Base-by-base conservation (phyloP, 345 rosid genomes). In the Eucalyptus erythrocorys region DNA sequence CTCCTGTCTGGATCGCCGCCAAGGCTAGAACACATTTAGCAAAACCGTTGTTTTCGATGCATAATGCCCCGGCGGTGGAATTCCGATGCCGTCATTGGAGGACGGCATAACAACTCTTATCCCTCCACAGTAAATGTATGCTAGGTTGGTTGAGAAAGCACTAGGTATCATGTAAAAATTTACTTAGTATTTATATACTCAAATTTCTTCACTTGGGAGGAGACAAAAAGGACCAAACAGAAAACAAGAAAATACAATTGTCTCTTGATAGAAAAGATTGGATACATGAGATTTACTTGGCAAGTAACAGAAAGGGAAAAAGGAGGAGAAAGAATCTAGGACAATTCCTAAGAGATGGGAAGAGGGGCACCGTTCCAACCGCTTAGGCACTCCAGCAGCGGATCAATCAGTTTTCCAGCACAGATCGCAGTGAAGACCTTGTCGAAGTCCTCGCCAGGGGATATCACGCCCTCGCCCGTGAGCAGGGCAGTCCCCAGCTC, bases 371-470 rank as follows among this genome's bases (percentile, higher is more conserved):
- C 92, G 34, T 90, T 86, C 92, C 92, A 91, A 3, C 86, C 91
- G 66, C 86, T 86, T 43, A 91, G 87, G 88, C 90, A 90, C 42
- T 90, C 91, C 86, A 91, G 85, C 79, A 91, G 68, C 17, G 91
- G 92, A 51, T 91, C 92, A 11, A 90, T 87, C 57, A 91, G 42
- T 68, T 87, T 89, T 32, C 93, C 93, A 14, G 86, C 47, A 24
- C 91, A 89, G 40, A 91, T 86, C 11, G 93, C 93, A 1, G 88
- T 80, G 84, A 88, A 89, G 42, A 91, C 90, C 91, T 91, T 91
- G 61, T 91, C 90, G 47, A 90, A 81, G 71, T 91, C 91, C 88
- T 91, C 93, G 3, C 91, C 93, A 1, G 93, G 93, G 6, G 92
- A 91, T 32, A 85, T 59, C 7, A 76, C 88, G 48, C 89, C 87